A percentile compares a stretch with the other conserved stretches of the same genome.
Conservation (phyloP, 441 rosid genomes). For the Bocquillonia castaneifolia region DNA sequence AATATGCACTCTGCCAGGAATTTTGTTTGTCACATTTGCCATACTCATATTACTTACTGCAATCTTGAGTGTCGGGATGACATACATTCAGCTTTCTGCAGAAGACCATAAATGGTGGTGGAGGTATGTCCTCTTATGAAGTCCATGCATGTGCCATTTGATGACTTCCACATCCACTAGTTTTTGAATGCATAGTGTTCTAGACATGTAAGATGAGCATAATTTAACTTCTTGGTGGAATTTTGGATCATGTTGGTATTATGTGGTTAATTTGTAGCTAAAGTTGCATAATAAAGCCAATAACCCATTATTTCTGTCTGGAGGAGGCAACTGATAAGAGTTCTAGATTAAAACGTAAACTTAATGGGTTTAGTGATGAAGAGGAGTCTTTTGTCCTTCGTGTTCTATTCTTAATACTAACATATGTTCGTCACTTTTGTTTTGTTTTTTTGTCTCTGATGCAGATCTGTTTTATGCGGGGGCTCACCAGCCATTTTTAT, state of each 20-base stretch:
- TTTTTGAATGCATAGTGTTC: not conserved
- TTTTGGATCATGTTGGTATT: not conserved
- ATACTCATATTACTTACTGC: conserved; percentile 55
- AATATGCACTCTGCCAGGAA: conserved; percentile 53
- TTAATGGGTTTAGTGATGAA: no score
- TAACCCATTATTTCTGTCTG: not conserved
- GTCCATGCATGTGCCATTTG: not conserved
- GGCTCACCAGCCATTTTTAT: conserved; percentile 62
- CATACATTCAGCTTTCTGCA: conserved; percentile 65
- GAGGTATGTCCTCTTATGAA: conserved; percentile 49
- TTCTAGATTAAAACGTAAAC: not conserved
- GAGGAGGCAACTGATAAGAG: not conserved
- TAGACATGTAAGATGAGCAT: not conserved
- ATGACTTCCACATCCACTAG: not conserved
- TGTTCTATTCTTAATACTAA: no score
- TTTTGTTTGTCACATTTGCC: conserved; percentile 50
- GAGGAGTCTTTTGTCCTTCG: no score
- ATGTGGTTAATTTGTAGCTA: not conserved
- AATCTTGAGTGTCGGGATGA: conserved; percentile 58
- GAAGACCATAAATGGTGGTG: conserved; percentile 97
- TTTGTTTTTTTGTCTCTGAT: conserved; percentile 22
- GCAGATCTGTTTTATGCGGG: conserved; percentile 66
- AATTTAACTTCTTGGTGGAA: not conserved
- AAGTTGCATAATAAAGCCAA: not conserved
- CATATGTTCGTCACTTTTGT: conserved; percentile 5